A percentile compares a stretch with the other conserved stretches of the same genome.
These are phyloP conservation scores for Fonsecaea erecta DNA, from an alignment of 2,329 filamentous ascomycete species.

Conservation along the genomic window DNA sequence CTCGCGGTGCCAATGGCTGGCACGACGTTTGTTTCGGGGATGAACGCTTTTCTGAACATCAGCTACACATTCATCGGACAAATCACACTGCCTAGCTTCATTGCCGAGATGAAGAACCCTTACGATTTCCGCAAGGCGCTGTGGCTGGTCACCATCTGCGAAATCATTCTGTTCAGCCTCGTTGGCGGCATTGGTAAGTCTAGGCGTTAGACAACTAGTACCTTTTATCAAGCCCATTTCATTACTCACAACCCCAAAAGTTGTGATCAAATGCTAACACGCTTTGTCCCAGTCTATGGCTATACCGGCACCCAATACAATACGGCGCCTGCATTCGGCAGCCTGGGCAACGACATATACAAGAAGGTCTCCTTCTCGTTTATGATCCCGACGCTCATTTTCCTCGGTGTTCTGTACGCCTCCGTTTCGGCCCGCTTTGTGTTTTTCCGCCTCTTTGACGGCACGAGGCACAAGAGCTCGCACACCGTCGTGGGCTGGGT, in stretches of 20 bases:
- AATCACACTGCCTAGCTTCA: slow-evolving; percentile 91
- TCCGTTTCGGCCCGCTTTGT: slow-evolving; percentile 88
- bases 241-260: background rate
- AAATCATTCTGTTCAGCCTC: slow-evolving; percentile 82
- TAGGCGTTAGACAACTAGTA: background rate
- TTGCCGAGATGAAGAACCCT: slow-evolving; percentile 84
- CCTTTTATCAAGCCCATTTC: background rate
- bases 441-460: slow-evolving; percentile 86
- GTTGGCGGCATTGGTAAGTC: slow-evolving; percentile 68
- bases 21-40: slow-evolving; percentile 79
- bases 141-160: slow-evolving; percentile 86
- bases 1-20: slow-evolving; percentile 68
- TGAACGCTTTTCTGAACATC: slow-evolving; percentile 93
- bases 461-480: slow-evolving; percentile 75
- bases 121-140: slow-evolving; percentile 91
- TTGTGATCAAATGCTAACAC: background rate
- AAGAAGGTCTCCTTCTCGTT: slow-evolving; percentile 92
- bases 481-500: slow-evolving; percentile 84
- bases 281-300: slow-evolving; percentile 30
- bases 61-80: slow-evolving; percentile 96
- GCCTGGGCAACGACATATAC: slow-evolving; percentile 71
- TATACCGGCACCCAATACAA: slow-evolving; percentile 90
- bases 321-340: slow-evolving; percentile 84
- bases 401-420: slow-evolving; percentile 87
- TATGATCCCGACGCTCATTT: slow-evolving; percentile 94